Evolutionary conservation across 352 stramenopile genomes (phyloP), one percentile per base, ranked within the genome.

Genomic region (Pythium dissotocum): DNA sequence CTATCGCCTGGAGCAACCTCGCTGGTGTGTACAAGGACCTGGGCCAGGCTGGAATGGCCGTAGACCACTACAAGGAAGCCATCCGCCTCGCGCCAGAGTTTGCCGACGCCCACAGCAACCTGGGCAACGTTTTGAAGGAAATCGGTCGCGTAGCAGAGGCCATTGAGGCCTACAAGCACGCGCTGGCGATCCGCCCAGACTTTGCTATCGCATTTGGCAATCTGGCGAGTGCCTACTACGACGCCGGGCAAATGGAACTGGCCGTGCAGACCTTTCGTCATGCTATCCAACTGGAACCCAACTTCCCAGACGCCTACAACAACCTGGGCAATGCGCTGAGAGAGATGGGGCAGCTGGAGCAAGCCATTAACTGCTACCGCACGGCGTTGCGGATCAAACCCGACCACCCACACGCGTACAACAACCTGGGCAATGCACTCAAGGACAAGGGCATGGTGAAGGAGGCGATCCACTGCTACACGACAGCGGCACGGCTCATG

Each of bases 221-320:
- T 70, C 78, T 97, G 8, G 93, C 91, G 36, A 94, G 85, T 61
- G 93, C 88, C 66, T 97, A 96, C 69, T 97, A 95, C 60, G 93
- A 98, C 54, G 77, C 82, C 0, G 87, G 90, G 1, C 81, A 98
- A 30, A 77, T 97, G 28, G 80, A 94, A 28, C 65, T 88, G 26
- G 93, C 93, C 0, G 90, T 98, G 38, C 75, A 85, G 35, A 93
- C 88, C 2, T 98, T 98, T 75, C 82, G 90, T 6, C 88, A 96
- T 46, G 94, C 94, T 0, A 95, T 98, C 51, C 89, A 97, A 64
- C 79, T 98, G 13, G 91, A 97, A 60, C 90, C 92, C 3, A 97
- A 98, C 67, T 98, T 97, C 49, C 89, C 91, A 0, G 91, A 98
- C 69, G 94, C 92, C 0, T 97, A 96, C 78, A 98, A 98, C 72